phyloP scores from a whole-genome alignment of 2,329 filamentous ascomycete genomes.

The Myriosclerotinia duriaeana region DNA sequence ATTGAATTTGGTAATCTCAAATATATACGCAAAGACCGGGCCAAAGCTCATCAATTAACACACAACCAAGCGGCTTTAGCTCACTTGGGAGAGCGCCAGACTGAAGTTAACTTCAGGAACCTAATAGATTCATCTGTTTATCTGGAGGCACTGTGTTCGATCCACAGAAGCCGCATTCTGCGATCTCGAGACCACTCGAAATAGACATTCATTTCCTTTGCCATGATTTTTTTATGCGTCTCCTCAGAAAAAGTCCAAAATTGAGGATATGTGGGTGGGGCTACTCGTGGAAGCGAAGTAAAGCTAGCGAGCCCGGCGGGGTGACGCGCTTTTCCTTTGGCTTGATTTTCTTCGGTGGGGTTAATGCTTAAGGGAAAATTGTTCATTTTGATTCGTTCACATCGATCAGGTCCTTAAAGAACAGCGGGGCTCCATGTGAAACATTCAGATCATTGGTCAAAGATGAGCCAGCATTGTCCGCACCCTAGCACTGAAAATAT shows the following conservation, averaged over 20 bases:
- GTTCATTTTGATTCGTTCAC: not conserved
- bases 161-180: constrained; percentile 24
- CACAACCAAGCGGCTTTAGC: constrained; percentile 23
- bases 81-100: constrained; percentile 25
- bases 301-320: not conserved
- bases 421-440: not conserved
- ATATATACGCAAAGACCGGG: accelerated
- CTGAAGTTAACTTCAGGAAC: constrained; percentile 19
- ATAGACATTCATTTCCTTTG: not conserved
- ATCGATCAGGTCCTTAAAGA: not conserved
- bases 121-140: constrained; percentile 16
- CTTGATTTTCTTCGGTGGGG: not conserved
- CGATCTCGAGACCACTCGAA: constrained; percentile 14
- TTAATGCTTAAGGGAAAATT: not conserved
- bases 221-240: not conserved
- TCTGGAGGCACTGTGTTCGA: constrained; percentile 24
- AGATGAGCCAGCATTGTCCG: not conserved
- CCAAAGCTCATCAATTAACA: not conserved
- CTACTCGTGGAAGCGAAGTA: not conserved
- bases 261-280: not conserved
- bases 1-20: not conserved
- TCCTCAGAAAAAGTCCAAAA: too few species aligned
- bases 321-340: not conserved
- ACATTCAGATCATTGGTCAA: not conserved
- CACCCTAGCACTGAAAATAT: not conserved